A percentile compares a stretch with the other conserved stretches of the same genome.
Evolutionary conservation across 768 basidiomycete species (phyloP).

Genomic region (Calvatia gigantea): DNA sequence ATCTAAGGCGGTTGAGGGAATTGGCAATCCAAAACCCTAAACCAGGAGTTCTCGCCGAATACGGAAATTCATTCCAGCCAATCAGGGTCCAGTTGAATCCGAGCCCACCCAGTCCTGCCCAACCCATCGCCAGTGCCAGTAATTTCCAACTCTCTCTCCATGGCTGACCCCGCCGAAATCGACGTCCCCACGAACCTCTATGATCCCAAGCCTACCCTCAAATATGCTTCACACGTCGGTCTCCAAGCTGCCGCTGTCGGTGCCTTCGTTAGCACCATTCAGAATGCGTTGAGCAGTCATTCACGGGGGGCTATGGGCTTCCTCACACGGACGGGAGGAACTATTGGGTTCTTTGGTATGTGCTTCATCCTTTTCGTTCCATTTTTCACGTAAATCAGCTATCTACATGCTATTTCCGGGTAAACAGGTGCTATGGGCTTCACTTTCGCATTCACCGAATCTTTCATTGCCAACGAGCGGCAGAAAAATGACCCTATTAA

Average conservation of each 20-base stretch:
- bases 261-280: conserved; percentile 61
- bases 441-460: conserved; percentile 80
- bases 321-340: conserved; percentile 81
- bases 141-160: conserved; percentile 26
- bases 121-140: conserved; percentile 2
- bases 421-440: conserved; percentile 81
- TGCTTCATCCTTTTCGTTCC: conserved; percentile 11
- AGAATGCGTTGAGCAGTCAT: conserved; percentile 80
- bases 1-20: background rate
- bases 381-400: background rate
- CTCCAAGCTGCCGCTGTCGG: conserved; percentile 67
- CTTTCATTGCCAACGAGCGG: conserved; percentile 76
- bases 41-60: conserved; percentile 20
- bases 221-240: conserved; percentile 53
- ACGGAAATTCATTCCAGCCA: conserved; percentile 26
- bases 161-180: conserved; percentile 29
- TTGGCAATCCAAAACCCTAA: conserved; percentile 6
- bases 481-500: conserved; percentile 78
- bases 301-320: conserved; percentile 81
- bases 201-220: conserved; percentile 51
- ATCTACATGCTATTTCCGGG: background rate
- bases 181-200: conserved; percentile 23
- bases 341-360: conserved; percentile 90
- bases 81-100: conserved; percentile 19
- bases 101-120: conserved; percentile 25